These are phyloP conservation scores for Dendrobium catenatum DNA, from an alignment of 106 monocot genomes.

Conservation along the genomic window DNA sequence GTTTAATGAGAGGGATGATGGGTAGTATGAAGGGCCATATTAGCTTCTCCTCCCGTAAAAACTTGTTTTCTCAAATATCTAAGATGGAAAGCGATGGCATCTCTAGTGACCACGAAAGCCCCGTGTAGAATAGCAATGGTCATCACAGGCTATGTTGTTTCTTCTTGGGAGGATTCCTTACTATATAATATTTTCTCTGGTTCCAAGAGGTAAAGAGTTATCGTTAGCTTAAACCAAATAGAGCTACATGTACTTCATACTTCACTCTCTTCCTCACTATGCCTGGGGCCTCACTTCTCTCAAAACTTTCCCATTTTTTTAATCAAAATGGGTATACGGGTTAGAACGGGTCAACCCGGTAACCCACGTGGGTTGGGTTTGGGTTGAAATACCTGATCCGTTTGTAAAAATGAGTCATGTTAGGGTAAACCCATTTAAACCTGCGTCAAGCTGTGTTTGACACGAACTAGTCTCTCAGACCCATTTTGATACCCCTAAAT, in stretches of 20 bases:
- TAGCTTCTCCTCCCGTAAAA: constrained; percentile 68
- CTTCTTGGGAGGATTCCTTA: constrained; percentile 62
- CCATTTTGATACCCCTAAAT: too few relatives aligned
- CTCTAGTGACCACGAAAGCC: constrained; percentile 25
- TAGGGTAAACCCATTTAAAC: too few relatives aligned
- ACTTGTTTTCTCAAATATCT: constrained; percentile 65
- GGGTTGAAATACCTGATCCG: too few relatives aligned
- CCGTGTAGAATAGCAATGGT: constrained; percentile 15
- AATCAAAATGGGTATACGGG: too few relatives aligned
- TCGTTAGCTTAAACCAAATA: constrained; percentile 9
- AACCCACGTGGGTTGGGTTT: too few relatives aligned
- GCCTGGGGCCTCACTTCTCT: too few relatives aligned
- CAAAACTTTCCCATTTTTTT: too few relatives aligned
- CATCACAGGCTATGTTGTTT: constrained; percentile 38
- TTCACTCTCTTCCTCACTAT: neutral
- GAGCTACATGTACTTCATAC: constrained; percentile 33
- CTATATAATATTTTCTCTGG: constrained; percentile 35
- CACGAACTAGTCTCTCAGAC: too few relatives aligned
- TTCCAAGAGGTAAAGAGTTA: constrained; percentile 30
- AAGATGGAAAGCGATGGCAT: constrained; percentile 44
- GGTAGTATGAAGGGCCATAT: constrained; percentile 45
- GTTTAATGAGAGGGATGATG: constrained; percentile 30
- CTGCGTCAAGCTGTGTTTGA: too few relatives aligned
- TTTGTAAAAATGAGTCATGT: too few relatives aligned
- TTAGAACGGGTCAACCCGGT: too few relatives aligned